These are phyloP conservation scores for Crithidia sp. DNA, from an alignment of 208 protist genomes.

Conservation along the genomic window DNA sequence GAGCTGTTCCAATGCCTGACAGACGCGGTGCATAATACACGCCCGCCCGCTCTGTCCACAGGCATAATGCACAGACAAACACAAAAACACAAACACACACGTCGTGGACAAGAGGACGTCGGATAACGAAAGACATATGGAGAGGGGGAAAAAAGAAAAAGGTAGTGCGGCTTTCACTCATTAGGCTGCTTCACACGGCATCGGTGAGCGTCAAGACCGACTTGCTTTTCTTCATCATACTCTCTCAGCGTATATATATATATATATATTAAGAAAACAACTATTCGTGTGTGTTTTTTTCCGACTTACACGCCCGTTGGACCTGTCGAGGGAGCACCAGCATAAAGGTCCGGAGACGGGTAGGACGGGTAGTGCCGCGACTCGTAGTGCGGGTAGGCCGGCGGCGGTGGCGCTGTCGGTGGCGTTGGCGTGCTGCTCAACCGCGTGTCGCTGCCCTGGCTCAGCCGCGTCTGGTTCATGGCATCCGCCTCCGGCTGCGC, in stretches of 20 bases:
- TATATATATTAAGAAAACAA: too few relatives aligned
- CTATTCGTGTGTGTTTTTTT: too few relatives aligned
- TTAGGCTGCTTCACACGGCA: too few relatives aligned
- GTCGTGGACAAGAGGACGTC: too few relatives aligned
- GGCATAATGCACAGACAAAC: neutral
- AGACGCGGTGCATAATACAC: neutral
- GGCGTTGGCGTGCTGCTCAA: neutral
- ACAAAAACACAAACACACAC: conserved; percentile 4
- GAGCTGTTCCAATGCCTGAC: too few relatives aligned
- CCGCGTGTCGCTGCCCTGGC: neutral
- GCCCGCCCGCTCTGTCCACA: neutral
- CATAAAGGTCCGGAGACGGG: neutral
- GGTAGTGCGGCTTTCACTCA: too few relatives aligned
- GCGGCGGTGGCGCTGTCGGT: neutral
- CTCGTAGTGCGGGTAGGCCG: conserved; percentile 1
- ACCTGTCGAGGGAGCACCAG: neutral
- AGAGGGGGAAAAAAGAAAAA: neutral
- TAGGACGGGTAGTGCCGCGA: neutral
- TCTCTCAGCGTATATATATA: too few relatives aligned
- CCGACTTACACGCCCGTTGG: too few relatives aligned
- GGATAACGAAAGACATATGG: neutral
- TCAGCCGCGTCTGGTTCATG: conserved; percentile 2
- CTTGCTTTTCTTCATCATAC: too few relatives aligned
- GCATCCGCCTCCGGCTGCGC: neutral
- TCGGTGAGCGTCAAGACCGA: too few relatives aligned